Percentiles rank a stretch among this genome's conserved stretches.
phyloP scores from a whole-genome alignment of 345 rosid species.

The Boechera divaricarpa region DNA sequence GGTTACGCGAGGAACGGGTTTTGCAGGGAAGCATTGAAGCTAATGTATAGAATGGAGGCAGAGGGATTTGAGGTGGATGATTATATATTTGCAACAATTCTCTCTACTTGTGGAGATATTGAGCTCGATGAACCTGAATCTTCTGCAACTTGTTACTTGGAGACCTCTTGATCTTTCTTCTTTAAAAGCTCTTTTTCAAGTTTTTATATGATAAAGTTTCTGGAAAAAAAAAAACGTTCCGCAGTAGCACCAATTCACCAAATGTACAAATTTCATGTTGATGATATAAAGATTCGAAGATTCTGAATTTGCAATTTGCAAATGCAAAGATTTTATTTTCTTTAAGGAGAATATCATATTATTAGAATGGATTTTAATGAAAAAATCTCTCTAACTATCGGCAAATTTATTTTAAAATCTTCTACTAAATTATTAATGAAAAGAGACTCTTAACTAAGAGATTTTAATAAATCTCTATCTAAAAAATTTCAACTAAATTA shows the following conservation, averaged over 20 bases:
- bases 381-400: too few relatives aligned
- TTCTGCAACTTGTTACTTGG: slow-evolving; percentile 48
- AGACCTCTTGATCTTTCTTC: slow-evolving; percentile 45
- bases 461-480: too few relatives aligned
- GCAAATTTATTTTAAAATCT: too few relatives aligned
- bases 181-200: slow-evolving; percentile 12
- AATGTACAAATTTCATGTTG: slow-evolving; percentile 27
- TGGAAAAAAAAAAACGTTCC: neutral
- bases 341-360: neutral
- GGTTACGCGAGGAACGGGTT: slow-evolving; percentile 77
- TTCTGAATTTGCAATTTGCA: neutral
- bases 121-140: slow-evolving; percentile 52
- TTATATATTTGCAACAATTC: slow-evolving; percentile 62
- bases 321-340: neutral
- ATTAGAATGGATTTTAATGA: too few relatives aligned
- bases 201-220: slow-evolving; percentile 20
- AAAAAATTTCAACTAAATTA: too few relatives aligned
- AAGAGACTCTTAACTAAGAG: too few relatives aligned
- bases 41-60: slow-evolving; percentile 77
- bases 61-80: slow-evolving; percentile 83
- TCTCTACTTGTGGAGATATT: slow-evolving; percentile 68
- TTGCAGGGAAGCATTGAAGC: slow-evolving; percentile 81
- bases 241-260: slow-evolving; percentile 26
- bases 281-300: slow-evolving; percentile 9
- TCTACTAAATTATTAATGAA: too few relatives aligned